Conservation (phyloP, 1,284 basidiomycete genomes). For the Malassezia yamatoensis region DNA sequence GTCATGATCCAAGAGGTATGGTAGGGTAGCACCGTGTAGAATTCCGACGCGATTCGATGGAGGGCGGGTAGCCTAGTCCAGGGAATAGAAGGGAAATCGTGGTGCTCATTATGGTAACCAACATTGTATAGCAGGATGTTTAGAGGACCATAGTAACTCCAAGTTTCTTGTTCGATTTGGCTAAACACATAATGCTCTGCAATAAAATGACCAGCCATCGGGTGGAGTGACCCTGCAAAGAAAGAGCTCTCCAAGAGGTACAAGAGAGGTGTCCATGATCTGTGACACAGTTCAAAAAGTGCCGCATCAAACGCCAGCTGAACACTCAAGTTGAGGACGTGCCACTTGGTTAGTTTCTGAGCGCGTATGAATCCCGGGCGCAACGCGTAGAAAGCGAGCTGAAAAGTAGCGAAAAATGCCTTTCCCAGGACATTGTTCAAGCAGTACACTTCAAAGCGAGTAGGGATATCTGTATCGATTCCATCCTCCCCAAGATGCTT, state of each 20-base stretch:
- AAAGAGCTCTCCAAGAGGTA: constrained; percentile 82
- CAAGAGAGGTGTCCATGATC: constrained; percentile 44
- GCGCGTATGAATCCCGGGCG: constrained; percentile 85
- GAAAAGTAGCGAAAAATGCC: constrained; percentile 94
- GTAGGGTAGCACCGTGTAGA: constrained; percentile 74
- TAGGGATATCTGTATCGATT: constrained; percentile 87
- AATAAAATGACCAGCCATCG: constrained; percentile 92
- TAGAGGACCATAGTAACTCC: constrained; percentile 86
- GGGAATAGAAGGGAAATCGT: constrained; percentile 90
- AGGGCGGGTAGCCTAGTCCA: constrained; percentile 89
- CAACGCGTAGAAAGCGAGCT: constrained; percentile 94
- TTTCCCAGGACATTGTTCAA: constrained; percentile 94
- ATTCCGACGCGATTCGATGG: constrained; percentile 73
- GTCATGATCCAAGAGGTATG: constrained; percentile 92
- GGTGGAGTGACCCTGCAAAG: constrained; percentile 89
- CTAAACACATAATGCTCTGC: constrained; percentile 58
- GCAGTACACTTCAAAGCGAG: constrained; percentile 68
- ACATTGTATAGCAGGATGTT: constrained; percentile 94
- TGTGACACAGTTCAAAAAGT: constrained; percentile 35
- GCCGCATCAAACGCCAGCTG: constrained; percentile 66
- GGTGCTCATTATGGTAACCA: constrained; percentile 97
- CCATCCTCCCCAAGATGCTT: constrained; percentile 92
- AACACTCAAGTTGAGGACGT: constrained; percentile 63
- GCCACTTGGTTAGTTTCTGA: constrained; percentile 73
- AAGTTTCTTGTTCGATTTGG: constrained; percentile 69